These are phyloP conservation scores for Mycena rosella DNA, from an alignment of 768 basidiomycete species.

Conservation along the genomic window DNA sequence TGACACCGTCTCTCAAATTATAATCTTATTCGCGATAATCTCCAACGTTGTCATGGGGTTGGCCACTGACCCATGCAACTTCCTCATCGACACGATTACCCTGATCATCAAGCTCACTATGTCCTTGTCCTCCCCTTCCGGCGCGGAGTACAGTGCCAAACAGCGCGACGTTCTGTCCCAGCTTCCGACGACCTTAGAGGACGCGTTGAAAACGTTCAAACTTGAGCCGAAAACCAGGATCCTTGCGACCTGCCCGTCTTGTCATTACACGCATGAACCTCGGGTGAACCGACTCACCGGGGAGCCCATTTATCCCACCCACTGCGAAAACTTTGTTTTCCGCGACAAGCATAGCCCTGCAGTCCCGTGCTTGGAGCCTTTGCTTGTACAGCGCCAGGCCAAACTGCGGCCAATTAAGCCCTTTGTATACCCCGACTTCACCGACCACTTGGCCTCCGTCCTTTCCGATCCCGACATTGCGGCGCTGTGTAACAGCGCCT, in stretches of 20 bases:
- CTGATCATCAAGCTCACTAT: conserved; percentile 33
- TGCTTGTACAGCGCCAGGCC: conserved; percentile 31
- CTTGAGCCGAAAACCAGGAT: conserved; percentile 33
- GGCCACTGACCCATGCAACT: conserved; percentile 30
- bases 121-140: conserved; percentile 21
- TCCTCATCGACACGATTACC: conserved; percentile 33
- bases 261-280: conserved; percentile 32
- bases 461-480: conserved; percentile 37
- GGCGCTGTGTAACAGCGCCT: conserved; percentile 34
- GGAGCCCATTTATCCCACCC: conserved; percentile 30
- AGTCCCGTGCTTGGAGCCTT: conserved; percentile 19
- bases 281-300: conserved; percentile 26
- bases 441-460: conserved; percentile 38
- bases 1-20: conserved; percentile 27
- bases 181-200: conserved; percentile 30
- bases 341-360: conserved; percentile 27
- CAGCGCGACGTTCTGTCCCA: conserved; percentile 29
- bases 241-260: conserved; percentile 28
- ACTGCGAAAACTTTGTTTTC: conserved; percentile 29
- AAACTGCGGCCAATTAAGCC: conserved; percentile 40
- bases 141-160: conserved; percentile 21
- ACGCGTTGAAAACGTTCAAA: conserved; percentile 29
- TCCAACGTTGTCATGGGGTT: conserved; percentile 31
- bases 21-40: conserved; percentile 27
- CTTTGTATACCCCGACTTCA: conserved; percentile 33